Base-by-base conservation (phyloP, 192 early-diverging fungal genomes). In the Spinellus fusiger region DNA sequence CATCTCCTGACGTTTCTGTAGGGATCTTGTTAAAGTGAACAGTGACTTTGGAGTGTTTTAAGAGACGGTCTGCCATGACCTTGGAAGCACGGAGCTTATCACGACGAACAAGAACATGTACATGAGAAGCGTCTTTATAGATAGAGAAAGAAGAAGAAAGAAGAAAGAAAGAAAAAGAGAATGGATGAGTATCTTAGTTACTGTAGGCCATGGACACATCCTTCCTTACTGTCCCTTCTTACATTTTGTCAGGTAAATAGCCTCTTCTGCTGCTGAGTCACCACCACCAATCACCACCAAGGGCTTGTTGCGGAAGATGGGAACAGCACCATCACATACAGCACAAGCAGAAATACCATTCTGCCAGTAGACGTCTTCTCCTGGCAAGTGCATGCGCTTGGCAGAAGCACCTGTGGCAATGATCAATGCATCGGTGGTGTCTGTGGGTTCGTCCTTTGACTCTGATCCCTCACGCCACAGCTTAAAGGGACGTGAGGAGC, bases 361-460 rank as follows among this genome's bases (percentile, higher is more conserved):
- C 75, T 98, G 93, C 96, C 96, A 97, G 82, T 91, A 95, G 18
- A 59, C 77, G 46, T 95, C 95, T 68, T 97, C 95, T 56, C 95
- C 95, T 32, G 83, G 79, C 57, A 97, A 89, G 72, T 81, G 18
- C 75, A 94, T 80, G 54, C 96, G 82, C 79, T 92, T 95, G 54
- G 96, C 96, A n/a, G 94, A 95, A 16, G 96, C 95, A 59, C 96
- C 96, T n/a, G 96, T 99, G 50, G 96, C 93, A 49, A 98, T 85
- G 49, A 98, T 87, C 49, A 99, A 70, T 20, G 91, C 73, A 68
- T 94, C 87, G 33, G 91, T 86, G 9, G 88, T 86, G 54, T 93
- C 80, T 54, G 82, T 85, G 48, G 89, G 85, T 68, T 84, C 66
- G 18, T 83, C 85, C 18, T 83, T 66, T 54, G 80, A 73, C 64